Conservation (phyloP, 768 basidiomycete genomes). For the Udeniomyces megalosporus region DNA sequence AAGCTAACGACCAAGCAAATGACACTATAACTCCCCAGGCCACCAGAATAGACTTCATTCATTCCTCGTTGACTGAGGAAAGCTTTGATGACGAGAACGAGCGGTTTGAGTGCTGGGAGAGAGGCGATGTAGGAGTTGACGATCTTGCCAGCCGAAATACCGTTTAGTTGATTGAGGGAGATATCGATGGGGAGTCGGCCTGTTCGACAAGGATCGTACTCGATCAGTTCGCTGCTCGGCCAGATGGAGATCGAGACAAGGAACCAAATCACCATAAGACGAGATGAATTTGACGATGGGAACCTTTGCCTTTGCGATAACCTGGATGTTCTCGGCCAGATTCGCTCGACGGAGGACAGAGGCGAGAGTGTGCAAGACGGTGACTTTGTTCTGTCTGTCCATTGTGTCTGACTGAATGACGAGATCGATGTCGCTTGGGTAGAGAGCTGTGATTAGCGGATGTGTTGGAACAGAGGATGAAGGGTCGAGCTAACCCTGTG, state of each 20-base stretch:
- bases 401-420: constrained; percentile 68
- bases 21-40: constrained; percentile 83
- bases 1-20: constrained; percentile 88
- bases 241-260: not conserved
- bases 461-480: not conserved
- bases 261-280: constrained; percentile 35
- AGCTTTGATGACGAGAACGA: constrained; percentile 77
- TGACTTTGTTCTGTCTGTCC: constrained; percentile 46
- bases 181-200: constrained; percentile 80
- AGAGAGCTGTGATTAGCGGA: constrained; percentile 4
- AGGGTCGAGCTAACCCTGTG: constrained; percentile 47
- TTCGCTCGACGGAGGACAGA: constrained; percentile 54
- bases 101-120: constrained; percentile 60
- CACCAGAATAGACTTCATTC: constrained; percentile 98
- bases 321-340: constrained; percentile 63
- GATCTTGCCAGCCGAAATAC: constrained; percentile 58
- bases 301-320: constrained; percentile 85
- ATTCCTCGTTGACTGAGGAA: constrained; percentile 76
- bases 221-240: not conserved
- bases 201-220: not conserved
- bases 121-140: constrained; percentile 62
- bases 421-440: constrained; percentile 94
- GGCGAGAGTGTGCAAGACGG: constrained; percentile 55
- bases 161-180: constrained; percentile 79
- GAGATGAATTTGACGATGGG: constrained; percentile 95